Evolutionary conservation across 106 monocot species (phyloP), one percentile per base, ranked within the genome.

Genomic region (Phalaenopsis aphrodite): DNA sequence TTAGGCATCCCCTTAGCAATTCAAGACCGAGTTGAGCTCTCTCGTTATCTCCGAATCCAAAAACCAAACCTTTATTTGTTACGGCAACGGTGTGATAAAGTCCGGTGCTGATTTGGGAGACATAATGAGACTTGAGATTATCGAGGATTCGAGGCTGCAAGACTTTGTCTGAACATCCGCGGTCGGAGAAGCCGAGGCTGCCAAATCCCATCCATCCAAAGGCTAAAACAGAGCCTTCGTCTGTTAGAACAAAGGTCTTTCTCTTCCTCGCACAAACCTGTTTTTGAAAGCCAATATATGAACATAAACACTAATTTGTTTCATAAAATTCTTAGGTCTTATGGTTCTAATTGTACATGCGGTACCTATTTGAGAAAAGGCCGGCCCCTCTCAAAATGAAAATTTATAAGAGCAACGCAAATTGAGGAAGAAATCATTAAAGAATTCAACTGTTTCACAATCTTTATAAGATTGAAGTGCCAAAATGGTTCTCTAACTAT

Each of bases 211-310:
- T 94, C 94, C 94, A 98, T 49, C 97, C 97, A 78, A 90, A 94
- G 14, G 92, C 94, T 38, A 85, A 89, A 5, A 86, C 97, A 47
- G 92, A 91, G 47, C 97, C 97, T 61, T 88, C 87, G 55, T 92
- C 97, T 18, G 88, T 89, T 12, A 92, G 85, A 78, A 98, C 89
- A 65, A 98, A 98, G 2, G 97, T 98, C 79, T 98, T 98, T 46
- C 97, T 87, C 77, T 98, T 98, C 86, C 97, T 94, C 41, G 97
- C 97, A 86, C 97, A 98, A 8, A 98, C 97, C 95, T 95, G 87
- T 39, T 37, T n/a, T 21, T 61, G 30, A 61, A 61, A 21, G 21
- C 18, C 21, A 61, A 21, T 61, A 21, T 5, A 61, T 61, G 61
- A 61, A 61, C 61, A 23, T 61, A 61, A 21, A 61, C 5, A 61